Evolutionary conservation across 192 early-diverging fungal genomes (phyloP).

Genomic region (Chytriomyces hyalinus): DNA sequence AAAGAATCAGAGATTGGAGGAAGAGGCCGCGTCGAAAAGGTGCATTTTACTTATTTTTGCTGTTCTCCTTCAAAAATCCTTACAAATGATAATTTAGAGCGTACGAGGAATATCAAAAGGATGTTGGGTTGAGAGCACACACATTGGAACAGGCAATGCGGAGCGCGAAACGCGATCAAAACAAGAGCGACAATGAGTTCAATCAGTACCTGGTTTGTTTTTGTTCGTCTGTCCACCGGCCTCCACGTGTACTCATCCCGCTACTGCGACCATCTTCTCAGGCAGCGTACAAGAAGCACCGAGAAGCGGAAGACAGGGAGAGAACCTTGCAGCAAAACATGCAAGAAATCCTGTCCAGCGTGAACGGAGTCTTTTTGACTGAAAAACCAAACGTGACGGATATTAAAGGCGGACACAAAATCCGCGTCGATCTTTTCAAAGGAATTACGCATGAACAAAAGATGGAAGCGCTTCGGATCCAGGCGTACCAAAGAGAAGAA

Average conservation of each 20-base stretch:
- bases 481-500: slow-evolving; percentile 56
- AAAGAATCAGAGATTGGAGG: slow-evolving; percentile 40
- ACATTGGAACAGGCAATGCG: slow-evolving; percentile 47
- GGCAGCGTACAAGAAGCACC: slow-evolving; percentile 47
- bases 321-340: slow-evolving; percentile 48
- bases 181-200: slow-evolving; percentile 46
- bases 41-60: slow-evolving; percentile 5
- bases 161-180: slow-evolving; percentile 39
- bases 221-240: not conserved
- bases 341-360: slow-evolving; percentile 47
- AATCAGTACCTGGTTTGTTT: slow-evolving; percentile 48
- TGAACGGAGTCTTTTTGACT: slow-evolving; percentile 60
- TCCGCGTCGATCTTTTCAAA: slow-evolving; percentile 65
- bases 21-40: slow-evolving; percentile 49
- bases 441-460: slow-evolving; percentile 59
- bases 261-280: slow-evolving; percentile 9
- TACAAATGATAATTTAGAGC: slow-evolving; percentile 7
- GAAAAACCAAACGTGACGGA: slow-evolving; percentile 58
- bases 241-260: not conserved
- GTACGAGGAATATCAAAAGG: slow-evolving; percentile 50
- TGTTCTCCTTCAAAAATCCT: not conserved
- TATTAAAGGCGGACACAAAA: slow-evolving; percentile 59
- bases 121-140: slow-evolving; percentile 43
- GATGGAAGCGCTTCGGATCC: slow-evolving; percentile 43
- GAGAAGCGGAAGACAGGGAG: slow-evolving; percentile 39